Conservation (phyloP, 2,329 filamentous ascomycete genomes). For the Malbranchea zuffiana region DNA sequence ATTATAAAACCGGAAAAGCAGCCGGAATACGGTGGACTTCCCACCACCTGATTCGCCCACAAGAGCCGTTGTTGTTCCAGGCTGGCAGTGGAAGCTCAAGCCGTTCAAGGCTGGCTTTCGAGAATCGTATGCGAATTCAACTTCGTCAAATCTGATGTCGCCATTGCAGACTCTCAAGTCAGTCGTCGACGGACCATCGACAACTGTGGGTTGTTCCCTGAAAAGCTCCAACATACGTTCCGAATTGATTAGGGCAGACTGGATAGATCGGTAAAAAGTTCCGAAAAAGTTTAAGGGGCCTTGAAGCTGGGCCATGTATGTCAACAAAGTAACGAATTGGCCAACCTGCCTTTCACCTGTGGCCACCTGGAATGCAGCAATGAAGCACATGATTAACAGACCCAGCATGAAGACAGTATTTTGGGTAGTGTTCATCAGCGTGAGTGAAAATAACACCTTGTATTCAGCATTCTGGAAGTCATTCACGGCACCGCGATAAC, state of each 20-base stretch:
- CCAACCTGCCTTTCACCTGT: conserved; percentile 55
- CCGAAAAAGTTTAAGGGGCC: conserved; percentile 79
- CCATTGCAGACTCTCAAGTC: conserved; percentile 60
- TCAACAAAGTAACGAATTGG: conserved; percentile 61
- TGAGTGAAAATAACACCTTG: conserved; percentile 63
- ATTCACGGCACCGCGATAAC: conserved; percentile 59
- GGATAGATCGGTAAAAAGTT: conserved; percentile 90
- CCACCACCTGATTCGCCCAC: conserved; percentile 95
- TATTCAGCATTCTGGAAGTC: conserved; percentile 66
- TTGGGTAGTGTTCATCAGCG: conserved; percentile 70
- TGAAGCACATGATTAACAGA: conserved; percentile 58
- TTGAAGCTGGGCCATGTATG: conserved; percentile 70
- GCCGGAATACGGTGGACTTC: conserved; percentile 90
- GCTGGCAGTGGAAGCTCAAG: conserved; percentile 71
- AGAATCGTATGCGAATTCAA: conserved; percentile 80
- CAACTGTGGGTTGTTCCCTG: conserved; percentile 86
- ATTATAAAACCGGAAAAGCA: conserved; percentile 96
- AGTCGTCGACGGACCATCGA: conserved; percentile 59
- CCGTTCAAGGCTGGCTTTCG: conserved; percentile 76
- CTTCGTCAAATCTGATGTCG: conserved; percentile 75
- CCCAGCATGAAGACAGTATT: conserved; percentile 70
- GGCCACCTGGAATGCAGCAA: conserved; percentile 67
- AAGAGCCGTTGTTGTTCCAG: conserved; percentile 88
- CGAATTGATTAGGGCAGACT: conserved; percentile 94
- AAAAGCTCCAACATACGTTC: conserved; percentile 92